A percentile compares a stretch with the other conserved stretches of the same genome.
Evolutionary conservation across 169 alveolate species (phyloP).

Genomic region (Hammondia hammondi): DNA sequence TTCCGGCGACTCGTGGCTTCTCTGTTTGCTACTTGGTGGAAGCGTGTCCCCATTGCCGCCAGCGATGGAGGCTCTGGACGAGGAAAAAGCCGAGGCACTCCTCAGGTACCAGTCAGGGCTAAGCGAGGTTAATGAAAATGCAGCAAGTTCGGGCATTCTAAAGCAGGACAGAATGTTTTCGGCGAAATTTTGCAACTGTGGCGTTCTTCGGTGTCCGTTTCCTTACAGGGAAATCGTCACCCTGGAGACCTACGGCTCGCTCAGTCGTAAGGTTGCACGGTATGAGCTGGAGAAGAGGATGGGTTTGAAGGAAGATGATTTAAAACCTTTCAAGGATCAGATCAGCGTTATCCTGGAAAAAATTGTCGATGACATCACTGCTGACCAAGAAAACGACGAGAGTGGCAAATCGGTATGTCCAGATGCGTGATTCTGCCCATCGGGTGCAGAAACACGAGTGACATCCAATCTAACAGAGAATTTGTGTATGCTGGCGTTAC

Average conservation of each 20-base stretch:
- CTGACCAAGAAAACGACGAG: background rate
- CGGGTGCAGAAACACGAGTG: background rate
- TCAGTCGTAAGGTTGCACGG: constrained; percentile 61
- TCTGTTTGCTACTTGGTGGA: background rate
- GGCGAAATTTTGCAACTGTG: background rate
- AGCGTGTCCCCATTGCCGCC: background rate
- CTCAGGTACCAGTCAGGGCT: constrained; percentile 43
- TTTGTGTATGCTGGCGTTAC: background rate
- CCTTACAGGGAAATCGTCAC: constrained; percentile 49
- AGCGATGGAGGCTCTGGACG: constrained; percentile 11
- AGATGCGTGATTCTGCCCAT: background rate
- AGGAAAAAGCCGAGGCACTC: constrained; percentile 61
- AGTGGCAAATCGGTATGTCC: background rate
- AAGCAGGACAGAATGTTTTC: background rate
- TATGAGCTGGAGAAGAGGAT: constrained; percentile 48
- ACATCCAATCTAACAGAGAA: background rate
- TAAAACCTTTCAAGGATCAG: constrained; percentile 46
- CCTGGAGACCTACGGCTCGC: constrained; percentile 44
- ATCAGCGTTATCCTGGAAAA: constrained; percentile 52
- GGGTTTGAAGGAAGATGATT: constrained; percentile 31
- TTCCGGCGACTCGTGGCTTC: too few relatives aligned
- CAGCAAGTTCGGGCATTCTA: background rate
- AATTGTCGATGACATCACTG: constrained; percentile 51
- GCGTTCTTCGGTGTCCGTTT: background rate
- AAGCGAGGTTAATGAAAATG: background rate